Evolutionary conservation across 169 alveolate genomes (phyloP).

Genomic region (Amoebophrya sp.): DNA sequence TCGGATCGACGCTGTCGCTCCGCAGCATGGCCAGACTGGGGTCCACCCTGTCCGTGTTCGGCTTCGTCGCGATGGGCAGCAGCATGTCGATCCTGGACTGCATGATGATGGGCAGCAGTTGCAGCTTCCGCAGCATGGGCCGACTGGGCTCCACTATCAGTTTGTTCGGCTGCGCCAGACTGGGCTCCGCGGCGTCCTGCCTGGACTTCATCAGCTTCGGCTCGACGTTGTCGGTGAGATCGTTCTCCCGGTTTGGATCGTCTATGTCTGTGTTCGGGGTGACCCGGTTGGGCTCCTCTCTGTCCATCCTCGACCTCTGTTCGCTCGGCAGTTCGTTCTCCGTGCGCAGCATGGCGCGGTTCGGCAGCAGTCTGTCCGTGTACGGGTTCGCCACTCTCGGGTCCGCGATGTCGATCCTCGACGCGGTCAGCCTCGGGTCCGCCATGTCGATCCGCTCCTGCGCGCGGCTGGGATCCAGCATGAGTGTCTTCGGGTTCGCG

Average conservation of each 20-base stretch:
- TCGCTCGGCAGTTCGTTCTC: neutral
- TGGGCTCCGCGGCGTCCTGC: neutral
- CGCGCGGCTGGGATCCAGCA: neutral
- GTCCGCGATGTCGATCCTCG: neutral
- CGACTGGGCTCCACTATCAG: neutral
- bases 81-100: neutral
- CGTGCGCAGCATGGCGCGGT: neutral
- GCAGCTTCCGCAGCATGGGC: neutral
- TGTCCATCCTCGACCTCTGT: slow-evolving; percentile 24
- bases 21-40: neutral
- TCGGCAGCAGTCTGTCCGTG: neutral
- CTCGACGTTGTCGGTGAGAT: neutral
- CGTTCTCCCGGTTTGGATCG: neutral
- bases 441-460: neutral
- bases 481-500: slow-evolving; percentile 16
- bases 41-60: neutral
- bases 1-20: neutral
- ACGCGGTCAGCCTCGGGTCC: slow-evolving; percentile 24
- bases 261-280: slow-evolving; percentile 19
- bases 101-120: neutral
- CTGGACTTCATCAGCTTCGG: neutral
- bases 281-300: neutral
- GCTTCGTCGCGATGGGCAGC: neutral
- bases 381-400: neutral
- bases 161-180: neutral